phyloP scores from a whole-genome alignment of 2,329 filamentous ascomycete genomes.

The Pseudocercospora macadamiae region DNA sequence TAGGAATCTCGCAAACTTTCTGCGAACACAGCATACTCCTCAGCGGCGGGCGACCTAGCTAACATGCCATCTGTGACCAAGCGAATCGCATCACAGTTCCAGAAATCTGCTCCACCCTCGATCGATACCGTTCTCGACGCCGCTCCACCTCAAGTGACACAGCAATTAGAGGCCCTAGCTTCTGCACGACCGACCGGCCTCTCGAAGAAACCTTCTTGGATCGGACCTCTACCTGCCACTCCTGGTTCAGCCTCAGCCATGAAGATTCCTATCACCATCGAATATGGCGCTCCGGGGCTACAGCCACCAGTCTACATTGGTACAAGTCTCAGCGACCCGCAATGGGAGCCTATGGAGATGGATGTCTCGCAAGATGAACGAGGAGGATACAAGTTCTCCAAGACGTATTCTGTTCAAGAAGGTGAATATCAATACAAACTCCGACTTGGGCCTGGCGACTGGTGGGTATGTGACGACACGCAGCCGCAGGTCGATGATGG shows the following conservation, averaged over 20 bases:
- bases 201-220: conserved; percentile 33
- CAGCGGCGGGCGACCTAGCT: conserved; percentile 12
- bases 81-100: conserved; percentile 10
- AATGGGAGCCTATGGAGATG: conserved; percentile 72
- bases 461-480: conserved; percentile 70
- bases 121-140: conserved; percentile 22
- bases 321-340: conserved; percentile 67
- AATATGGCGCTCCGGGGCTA: conserved; percentile 62
- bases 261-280: conserved; percentile 57
- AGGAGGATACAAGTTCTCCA: conserved; percentile 60
- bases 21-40: neutral
- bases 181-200: conserved; percentile 9
- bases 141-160: conserved; percentile 8
- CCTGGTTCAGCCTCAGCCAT: conserved; percentile 28
- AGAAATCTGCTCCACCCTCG: conserved; percentile 11
- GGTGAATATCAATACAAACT: conserved; percentile 76
- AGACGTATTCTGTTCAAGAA: conserved; percentile 58
- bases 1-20: conserved; percentile 8
- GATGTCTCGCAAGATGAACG: conserved; percentile 51
- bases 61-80: conserved; percentile 21
- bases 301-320: conserved; percentile 71
- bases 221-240: conserved; percentile 30
- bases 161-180: conserved; percentile 1
- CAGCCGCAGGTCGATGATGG: conserved; percentile 58
- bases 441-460: conserved; percentile 66